A percentile compares a stretch with the other conserved stretches of the same genome.
Conservation (phyloP, 352 stramenopile species). For the Phytophthora pinifolia region DNA sequence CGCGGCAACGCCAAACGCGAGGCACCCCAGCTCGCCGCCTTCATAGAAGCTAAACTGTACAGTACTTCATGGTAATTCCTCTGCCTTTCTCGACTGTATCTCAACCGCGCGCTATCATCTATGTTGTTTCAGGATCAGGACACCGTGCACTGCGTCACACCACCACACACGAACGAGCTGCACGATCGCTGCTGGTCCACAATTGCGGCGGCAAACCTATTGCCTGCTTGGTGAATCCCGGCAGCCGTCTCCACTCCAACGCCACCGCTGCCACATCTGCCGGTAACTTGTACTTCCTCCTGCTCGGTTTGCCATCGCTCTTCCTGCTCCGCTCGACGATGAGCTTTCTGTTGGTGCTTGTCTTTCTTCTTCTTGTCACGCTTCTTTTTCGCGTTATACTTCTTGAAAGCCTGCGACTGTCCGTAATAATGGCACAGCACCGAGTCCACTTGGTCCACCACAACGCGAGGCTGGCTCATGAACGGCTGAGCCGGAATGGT, state of each 20-base stretch:
- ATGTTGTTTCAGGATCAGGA: slow-evolving; percentile 27
- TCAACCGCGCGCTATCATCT: slow-evolving; percentile 15
- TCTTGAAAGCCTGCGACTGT: slow-evolving; percentile 69
- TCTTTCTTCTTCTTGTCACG: slow-evolving; percentile 33
- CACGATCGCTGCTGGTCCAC: slow-evolving; percentile 37
- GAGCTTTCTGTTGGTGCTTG: slow-evolving; percentile 23
- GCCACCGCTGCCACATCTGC: slow-evolving; percentile 12
- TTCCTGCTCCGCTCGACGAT: slow-evolving; percentile 6
- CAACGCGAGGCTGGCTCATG: slow-evolving; percentile 62
- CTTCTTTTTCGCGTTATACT: slow-evolving; percentile 56
- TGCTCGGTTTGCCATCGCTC: slow-evolving; percentile 22
- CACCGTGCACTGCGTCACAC: slow-evolving; percentile 29
- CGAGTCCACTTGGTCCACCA: slow-evolving; percentile 58
- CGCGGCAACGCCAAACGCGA: slow-evolving; percentile 13
- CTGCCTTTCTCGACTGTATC: slow-evolving; percentile 4
- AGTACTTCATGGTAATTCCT: slow-evolving; percentile 5
- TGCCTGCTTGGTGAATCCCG: slow-evolving; percentile 11
- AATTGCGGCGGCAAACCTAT: slow-evolving; percentile 23
- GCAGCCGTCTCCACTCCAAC: slow-evolving; percentile 9
- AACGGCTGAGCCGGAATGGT: slow-evolving; percentile 71
- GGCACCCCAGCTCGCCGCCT: background rate
- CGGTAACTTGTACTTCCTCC: slow-evolving; percentile 2
- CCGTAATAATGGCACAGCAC: slow-evolving; percentile 77
- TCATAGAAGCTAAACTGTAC: background rate
- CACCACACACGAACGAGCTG: slow-evolving; percentile 34